Base-by-base conservation (phyloP, 352 stramenopile genomes). In the Globisporangium takayamanum region DNA sequence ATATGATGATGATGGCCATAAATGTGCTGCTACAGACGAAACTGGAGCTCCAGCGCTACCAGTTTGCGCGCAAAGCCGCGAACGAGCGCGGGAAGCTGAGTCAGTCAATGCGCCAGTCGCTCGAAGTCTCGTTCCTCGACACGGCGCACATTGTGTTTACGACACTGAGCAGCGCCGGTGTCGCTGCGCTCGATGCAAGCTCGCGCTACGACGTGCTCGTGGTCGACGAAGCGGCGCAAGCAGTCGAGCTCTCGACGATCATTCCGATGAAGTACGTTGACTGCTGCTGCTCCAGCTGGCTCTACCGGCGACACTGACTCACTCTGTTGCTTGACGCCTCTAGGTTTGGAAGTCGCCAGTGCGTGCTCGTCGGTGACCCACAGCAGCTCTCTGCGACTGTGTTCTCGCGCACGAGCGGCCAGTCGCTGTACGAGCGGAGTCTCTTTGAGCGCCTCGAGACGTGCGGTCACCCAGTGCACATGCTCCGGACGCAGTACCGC, bases 341-440 rank as follows among this genome's bases (percentile, higher is more conserved):
- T 55, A 94, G 84, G 47, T 94, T 96, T 63, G 88, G 88, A 15
- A 94, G 88, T 57, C 82, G 76, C 14, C 88, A 96, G 59, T 97
- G 88, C 48, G 90, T 98, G 14, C 74, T 98, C 7, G 92, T 98
- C 3, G 92, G 92, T 22, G 92, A 98, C 66, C 92, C 91, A 0
- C 90, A 97, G 63, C 92, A 98, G 60, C 73, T 98, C 18, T 90
- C 87, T 39, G 92, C 92, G n/a, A 98, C 92, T 0, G 87, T 97
- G 0, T 96, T 97, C 60, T 97, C 88, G 25, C 86, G 88, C 49
- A 89, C 84, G 12, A 91, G 84, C 28, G 78, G 74, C 0, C 73
- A 87, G 37, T 94, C 84, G 3, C 75, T 96, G 33, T 97, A 97
- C 60, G 87, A 97, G 48, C 80, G 92, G 25, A 96, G 85, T 85